Percentiles rank a stretch among this genome's conserved stretches.
These are phyloP conservation scores for Penicillium occitanis DNA, from an alignment of 2,329 filamentous ascomycete species.

Conservation along the genomic window DNA sequence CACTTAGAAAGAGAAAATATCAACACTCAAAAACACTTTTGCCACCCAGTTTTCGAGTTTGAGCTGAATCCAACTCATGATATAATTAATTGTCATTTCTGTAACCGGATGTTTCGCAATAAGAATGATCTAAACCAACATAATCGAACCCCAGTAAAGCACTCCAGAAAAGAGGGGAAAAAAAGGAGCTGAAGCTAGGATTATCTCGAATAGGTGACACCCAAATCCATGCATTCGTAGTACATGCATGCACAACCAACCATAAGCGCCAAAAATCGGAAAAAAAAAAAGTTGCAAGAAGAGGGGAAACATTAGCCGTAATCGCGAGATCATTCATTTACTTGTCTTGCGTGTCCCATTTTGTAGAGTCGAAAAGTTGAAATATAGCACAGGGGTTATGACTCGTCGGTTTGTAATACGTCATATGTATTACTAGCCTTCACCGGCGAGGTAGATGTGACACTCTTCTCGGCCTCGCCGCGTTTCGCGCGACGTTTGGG, in stretches of 20 bases:
- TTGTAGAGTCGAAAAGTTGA: background rate
- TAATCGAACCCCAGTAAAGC: too few species aligned
- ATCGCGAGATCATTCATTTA: constrained; percentile 6
- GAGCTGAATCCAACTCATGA: too few species aligned
- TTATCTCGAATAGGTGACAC: too few species aligned
- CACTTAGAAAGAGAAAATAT: too few species aligned
- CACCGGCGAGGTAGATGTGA: constrained; percentile 1
- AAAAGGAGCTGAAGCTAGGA: background rate
- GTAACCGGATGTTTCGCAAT: too few species aligned
- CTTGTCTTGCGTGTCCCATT: constrained; percentile 1
- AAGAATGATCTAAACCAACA: too few species aligned
- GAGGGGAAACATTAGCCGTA: background rate
- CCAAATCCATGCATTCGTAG: background rate
- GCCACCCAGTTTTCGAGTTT: too few species aligned
- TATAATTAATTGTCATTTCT: too few species aligned
- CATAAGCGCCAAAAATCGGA: background rate
- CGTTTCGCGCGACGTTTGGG: constrained; percentile 17
- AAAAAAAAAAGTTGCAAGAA: background rate
- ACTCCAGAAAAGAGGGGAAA: background rate
- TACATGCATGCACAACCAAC: background rate
- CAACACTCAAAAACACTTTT: too few species aligned
- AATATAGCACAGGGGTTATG: background rate
- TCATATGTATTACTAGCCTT: constrained; percentile 13
- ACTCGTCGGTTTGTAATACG: constrained; percentile 13
- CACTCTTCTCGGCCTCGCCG: constrained; percentile 10